phyloP scores from a whole-genome alignment of 1,284 basidiomycete species.

The Phlebopus sp. region DNA sequence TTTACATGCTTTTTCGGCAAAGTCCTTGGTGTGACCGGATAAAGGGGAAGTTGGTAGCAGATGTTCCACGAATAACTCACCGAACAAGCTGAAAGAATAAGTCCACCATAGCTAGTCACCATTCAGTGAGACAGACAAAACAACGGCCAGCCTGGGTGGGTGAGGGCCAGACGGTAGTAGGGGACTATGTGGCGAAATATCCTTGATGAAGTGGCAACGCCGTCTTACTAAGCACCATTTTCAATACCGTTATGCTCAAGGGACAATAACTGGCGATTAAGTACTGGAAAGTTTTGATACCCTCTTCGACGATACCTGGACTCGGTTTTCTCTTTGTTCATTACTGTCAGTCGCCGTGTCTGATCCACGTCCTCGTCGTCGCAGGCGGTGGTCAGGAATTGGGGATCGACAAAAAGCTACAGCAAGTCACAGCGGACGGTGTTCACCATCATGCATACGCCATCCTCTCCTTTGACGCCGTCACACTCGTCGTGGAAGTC shows the following conservation, averaged over 20 bases:
- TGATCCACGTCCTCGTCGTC: slow-evolving; percentile 2
- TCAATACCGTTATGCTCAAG: slow-evolving; percentile 9
- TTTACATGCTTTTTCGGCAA: too few species aligned
- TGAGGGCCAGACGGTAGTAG: neutral
- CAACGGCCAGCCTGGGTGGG: neutral
- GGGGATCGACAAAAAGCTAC: slow-evolving; percentile 20
- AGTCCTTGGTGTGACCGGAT: too few species aligned
- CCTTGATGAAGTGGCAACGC: slow-evolving; percentile 19
- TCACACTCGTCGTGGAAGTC: slow-evolving; percentile 34
- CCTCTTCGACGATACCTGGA: slow-evolving; percentile 14
- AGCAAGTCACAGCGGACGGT: neutral
- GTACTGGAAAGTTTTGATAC: neutral
- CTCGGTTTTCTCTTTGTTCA: slow-evolving; percentile 18
- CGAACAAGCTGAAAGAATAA: neutral
- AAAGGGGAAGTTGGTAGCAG: too few species aligned
- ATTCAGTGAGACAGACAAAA: neutral
- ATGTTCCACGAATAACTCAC: neutral
- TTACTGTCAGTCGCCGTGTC: slow-evolving; percentile 4
- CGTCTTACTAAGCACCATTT: slow-evolving; percentile 32
- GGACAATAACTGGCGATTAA: slow-evolving; percentile 10
- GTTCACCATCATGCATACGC: slow-evolving; percentile 22
- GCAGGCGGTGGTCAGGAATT: slow-evolving; percentile 21
- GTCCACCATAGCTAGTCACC: neutral
- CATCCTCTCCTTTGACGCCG: slow-evolving; percentile 21
- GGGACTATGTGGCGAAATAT: neutral